Evolutionary conservation across 345 rosid genomes (phyloP).

Genomic region (Anacardium occidentale): DNA sequence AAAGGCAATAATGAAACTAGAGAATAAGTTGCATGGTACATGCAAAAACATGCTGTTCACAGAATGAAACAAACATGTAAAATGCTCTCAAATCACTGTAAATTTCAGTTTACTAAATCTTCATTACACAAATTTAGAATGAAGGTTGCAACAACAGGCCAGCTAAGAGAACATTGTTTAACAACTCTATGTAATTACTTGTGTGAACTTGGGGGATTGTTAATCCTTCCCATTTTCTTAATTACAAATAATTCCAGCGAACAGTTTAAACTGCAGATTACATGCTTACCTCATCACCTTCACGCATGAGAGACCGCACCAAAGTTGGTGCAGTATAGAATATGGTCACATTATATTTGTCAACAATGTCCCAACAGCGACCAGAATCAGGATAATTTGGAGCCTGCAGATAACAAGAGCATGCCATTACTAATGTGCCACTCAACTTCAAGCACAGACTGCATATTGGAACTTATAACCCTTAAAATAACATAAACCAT

Average conservation of each 20-base stretch:
- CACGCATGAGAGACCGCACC: conserved; percentile 98
- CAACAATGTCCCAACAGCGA: conserved; percentile 96
- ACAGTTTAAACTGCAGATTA: conserved; percentile 21
- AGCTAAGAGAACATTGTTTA: not conserved
- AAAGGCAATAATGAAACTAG: not conserved
- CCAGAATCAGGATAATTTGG: conserved; percentile 96
- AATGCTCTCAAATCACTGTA: conserved; percentile 4
- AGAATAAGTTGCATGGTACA: conserved; percentile 6
- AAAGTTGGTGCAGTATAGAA: conserved; percentile 96
- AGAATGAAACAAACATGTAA: conserved; percentile 1
- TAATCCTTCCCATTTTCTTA: conserved; percentile 2
- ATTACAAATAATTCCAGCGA: not conserved
- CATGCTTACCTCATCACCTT: conserved; percentile 60
- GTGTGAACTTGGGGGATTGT: not conserved
- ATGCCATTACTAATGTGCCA: conserved; percentile 25
- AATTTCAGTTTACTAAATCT: conserved; percentile 15
- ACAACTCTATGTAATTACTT: too few relatives aligned
- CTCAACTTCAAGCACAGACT: conserved; percentile 9
- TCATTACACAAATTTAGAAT: not conserved
- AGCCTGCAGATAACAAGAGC: conserved; percentile 44
- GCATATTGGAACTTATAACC: conserved; percentile 3
- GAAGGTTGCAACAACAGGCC: conserved; percentile 6
- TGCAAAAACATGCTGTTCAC: conserved; percentile 6
- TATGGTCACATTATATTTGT: conserved; percentile 86
- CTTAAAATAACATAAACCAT: not conserved